phyloP scores from a whole-genome alignment of 306 rosid species.

The Quercus robur region DNA sequence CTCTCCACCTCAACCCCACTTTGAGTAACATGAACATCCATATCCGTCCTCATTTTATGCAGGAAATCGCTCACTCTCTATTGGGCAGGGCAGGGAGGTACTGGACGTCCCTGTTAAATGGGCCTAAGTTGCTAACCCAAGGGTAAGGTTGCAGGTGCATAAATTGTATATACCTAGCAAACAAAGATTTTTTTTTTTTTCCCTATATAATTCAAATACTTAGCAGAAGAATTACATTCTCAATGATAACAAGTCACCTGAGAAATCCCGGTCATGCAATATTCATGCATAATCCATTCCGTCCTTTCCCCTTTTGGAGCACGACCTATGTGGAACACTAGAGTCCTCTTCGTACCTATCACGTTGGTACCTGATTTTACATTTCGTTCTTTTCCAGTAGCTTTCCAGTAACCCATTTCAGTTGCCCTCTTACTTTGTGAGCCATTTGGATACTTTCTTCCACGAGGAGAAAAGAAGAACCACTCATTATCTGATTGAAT shows the following conservation, averaged over 20 bases:
- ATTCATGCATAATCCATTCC: constrained; percentile 97
- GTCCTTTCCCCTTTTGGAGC: constrained; percentile 96
- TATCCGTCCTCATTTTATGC: neutral
- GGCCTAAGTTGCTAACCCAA: neutral
- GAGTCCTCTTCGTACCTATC: constrained; percentile 84
- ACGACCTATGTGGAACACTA: constrained; percentile 90
- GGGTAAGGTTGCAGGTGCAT: neutral
- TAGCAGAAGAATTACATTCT: neutral
- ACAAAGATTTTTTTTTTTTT: neutral
- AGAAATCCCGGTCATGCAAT: constrained; percentile 60
- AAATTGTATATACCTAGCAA: neutral
- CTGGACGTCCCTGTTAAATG: no score
- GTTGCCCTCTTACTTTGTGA: constrained; percentile 90
- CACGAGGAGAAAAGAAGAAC: constrained; percentile 96
- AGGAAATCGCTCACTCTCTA: neutral
- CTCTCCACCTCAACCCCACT: neutral
- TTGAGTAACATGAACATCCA: neutral
- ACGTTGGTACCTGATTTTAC: constrained; percentile 69
- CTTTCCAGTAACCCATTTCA: constrained; percentile 91
- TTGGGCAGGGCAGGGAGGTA: neutral
- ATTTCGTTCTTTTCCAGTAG: constrained; percentile 88
- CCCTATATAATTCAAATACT: neutral
- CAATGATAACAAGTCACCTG: constrained; percentile 48
- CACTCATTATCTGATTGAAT: constrained; percentile 79
- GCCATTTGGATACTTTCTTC: constrained; percentile 95